These are phyloP conservation scores for Epichloe festucae DNA, from an alignment of 2,329 filamentous ascomycete species.

Conservation along the genomic window DNA sequence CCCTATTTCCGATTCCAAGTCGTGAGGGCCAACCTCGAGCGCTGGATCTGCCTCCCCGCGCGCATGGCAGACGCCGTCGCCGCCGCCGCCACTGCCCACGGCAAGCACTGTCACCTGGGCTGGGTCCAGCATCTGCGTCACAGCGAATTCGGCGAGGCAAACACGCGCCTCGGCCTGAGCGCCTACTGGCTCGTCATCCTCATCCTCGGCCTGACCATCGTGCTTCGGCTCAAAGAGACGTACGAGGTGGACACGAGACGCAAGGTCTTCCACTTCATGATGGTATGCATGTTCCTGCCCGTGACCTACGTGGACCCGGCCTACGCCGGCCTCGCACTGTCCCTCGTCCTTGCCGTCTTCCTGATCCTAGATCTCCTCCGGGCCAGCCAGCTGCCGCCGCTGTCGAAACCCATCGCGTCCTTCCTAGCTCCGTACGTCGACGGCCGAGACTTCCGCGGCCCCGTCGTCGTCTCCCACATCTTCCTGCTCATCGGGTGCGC, in stretches of 20 bases:
- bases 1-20: slow-evolving; percentile 59
- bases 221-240: slow-evolving; percentile 59
- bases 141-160: slow-evolving; percentile 57
- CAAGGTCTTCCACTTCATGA: slow-evolving; percentile 97
- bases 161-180: slow-evolving; percentile 63
- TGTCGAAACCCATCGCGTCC: slow-evolving; percentile 70
- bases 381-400: slow-evolving; percentile 79
- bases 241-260: slow-evolving; percentile 91
- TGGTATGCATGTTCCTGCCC: slow-evolving; percentile 90
- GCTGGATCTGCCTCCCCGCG: slow-evolving; percentile 62
- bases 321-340: slow-evolving; percentile 69
- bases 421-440: slow-evolving; percentile 94
- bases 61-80: slow-evolving; percentile 14
- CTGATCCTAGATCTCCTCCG: slow-evolving; percentile 79
- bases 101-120: slow-evolving; percentile 34
- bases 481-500: slow-evolving; percentile 92
- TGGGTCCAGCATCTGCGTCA: slow-evolving; percentile 55
- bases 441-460: slow-evolving; percentile 80
- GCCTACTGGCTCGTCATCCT: slow-evolving; percentile 64
- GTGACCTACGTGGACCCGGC: slow-evolving; percentile 76
- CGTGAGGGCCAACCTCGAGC: slow-evolving; percentile 51
- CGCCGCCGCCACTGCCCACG: slow-evolving; percentile 5
- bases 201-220: slow-evolving; percentile 55
- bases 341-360: slow-evolving; percentile 69
- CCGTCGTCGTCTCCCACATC: slow-evolving; percentile 91